These are phyloP conservation scores for Tribonema minus DNA, from an alignment of 108 stramenopile species.

Conservation along the genomic window DNA sequence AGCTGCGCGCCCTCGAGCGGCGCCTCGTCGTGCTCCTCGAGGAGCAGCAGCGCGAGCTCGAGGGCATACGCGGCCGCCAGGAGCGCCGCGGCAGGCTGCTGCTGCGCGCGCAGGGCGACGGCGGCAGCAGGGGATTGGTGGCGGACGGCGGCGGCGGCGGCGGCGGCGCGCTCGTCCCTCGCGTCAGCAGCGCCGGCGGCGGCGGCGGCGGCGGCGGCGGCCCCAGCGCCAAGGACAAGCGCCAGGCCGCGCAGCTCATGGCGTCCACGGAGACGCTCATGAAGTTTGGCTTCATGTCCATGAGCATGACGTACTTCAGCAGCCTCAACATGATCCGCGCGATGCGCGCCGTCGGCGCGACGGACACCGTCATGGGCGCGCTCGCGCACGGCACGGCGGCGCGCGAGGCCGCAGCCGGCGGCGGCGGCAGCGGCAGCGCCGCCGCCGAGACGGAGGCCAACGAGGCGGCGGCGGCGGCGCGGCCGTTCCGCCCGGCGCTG, in stretches of 20 bases:
- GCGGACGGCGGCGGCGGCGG: conserved; percentile 19
- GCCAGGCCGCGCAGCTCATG: conserved; percentile 73
- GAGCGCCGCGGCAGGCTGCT: conserved; percentile 59
- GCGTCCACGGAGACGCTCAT: conserved; percentile 78
- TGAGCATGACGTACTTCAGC: conserved; percentile 80
- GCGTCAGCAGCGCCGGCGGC: too few species aligned
- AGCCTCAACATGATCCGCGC: conserved; percentile 80
- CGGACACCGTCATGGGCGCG: conserved; percentile 63
- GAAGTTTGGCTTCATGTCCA: conserved; percentile 86
- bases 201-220: conserved; percentile 29
- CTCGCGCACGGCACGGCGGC: conserved; percentile 17
- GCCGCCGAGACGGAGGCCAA: conserved; percentile 17
- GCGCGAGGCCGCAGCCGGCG: conserved; percentile 10
- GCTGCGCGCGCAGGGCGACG: conserved; percentile 11
- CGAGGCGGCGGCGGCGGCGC: conserved; percentile 12
- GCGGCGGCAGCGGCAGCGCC: conserved; percentile 9
- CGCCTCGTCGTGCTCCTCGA: conserved; percentile 81
- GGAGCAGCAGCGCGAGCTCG: conserved; percentile 75
- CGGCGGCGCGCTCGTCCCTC: conserved; percentile 27
- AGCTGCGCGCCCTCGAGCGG: conserved; percentile 69
- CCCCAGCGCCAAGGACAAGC: conserved; percentile 62
- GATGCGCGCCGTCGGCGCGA: conserved; percentile 70
- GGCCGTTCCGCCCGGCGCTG: conserved; percentile 48
- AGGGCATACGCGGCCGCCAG: conserved; percentile 66
- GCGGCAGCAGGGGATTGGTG: neutral